Evolutionary conservation across 768 basidiomycete species (phyloP), one percentile per base, ranked within the genome.

Genomic region (Hericium coralloides): DNA sequence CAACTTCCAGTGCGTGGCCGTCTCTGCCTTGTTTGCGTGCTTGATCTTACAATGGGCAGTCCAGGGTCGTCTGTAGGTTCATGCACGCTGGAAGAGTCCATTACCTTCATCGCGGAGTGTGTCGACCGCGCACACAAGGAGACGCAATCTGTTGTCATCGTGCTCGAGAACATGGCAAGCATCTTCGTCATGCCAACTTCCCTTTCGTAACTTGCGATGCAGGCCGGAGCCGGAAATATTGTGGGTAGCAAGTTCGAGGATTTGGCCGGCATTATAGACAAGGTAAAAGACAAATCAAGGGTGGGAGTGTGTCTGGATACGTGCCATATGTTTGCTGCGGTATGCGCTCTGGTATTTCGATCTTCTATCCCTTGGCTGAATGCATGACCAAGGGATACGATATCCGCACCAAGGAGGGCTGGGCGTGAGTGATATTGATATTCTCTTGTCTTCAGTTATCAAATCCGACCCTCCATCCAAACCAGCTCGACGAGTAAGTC

Each of bases 271-370:
- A 91, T 94, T 50, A 93, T 95, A 47, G 66, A 73, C 0, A 72
- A 73, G 20, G 86, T 94, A 1, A 74, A 84, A 3, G 82, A 92
- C 65, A 92, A 92, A 69, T 71, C 72, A 0, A 70, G 92, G 49
- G 81, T 94, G 2, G 87, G 89, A 0, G 85, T 93, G 4, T 94
- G 92, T 68, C 71, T 95, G 43, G 91, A 95, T 69, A 93, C 92
- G 0, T 94, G 92, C 67, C 90, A 92, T 70, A 73, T 85, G 64
- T 89, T 89, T 57, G 84, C 89, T 3, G 88, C 90, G 1, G 86
- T 87, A 65, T 58, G 80, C 66, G 31, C 47, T 9, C 12, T 9
- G 20, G 15, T 12, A 6, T 36, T 39, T 53, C 37, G 12, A 22
- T 20, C 39, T 26, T 25, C 2, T 17, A 47, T 49, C 9, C 51